Conservation (phyloP, 1,284 basidiomycete genomes). For the Marasmius fiardii region DNA sequence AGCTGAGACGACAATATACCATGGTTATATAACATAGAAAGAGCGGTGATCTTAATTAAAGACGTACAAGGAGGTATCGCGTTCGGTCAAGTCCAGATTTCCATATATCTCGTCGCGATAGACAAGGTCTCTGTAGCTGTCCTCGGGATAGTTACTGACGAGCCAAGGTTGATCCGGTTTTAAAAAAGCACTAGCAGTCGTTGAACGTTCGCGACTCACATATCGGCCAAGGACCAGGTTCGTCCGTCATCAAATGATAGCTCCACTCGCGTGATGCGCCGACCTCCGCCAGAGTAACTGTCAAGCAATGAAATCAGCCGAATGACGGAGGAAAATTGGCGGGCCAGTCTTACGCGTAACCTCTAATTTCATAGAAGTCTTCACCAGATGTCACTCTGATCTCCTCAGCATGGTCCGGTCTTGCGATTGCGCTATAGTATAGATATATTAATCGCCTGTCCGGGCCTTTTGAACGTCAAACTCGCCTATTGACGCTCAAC, state of each 20-base stretch:
- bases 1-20: too few relatives aligned
- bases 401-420: constrained; percentile 55
- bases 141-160: constrained; percentile 54
- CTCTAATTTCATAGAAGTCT: constrained; percentile 37
- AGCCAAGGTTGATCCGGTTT: too few relatives aligned
- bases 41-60: too few relatives aligned
- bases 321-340: too few relatives aligned
- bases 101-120: constrained; percentile 30
- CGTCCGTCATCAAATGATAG: constrained; percentile 57
- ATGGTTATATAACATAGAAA: too few relatives aligned
- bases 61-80: constrained; percentile 49
- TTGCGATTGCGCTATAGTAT: constrained; percentile 57
- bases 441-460: too few relatives aligned
- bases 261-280: constrained; percentile 58
- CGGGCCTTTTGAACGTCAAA: too few relatives aligned
- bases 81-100: constrained; percentile 42
- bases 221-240: constrained; percentile 49
- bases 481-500: too few relatives aligned
- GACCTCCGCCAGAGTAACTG: constrained; percentile 66
- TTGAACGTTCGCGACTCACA: too few relatives aligned
- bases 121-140: constrained; percentile 39
- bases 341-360: too few relatives aligned
- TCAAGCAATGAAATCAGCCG: too few relatives aligned
- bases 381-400: constrained; percentile 25
- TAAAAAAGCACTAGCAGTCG: too few relatives aligned